Percentiles rank a stretch among this genome's conserved stretches.
These are phyloP conservation scores for Backusella luteola DNA, from an alignment of 192 early-diverging fungal genomes.

Conservation along the genomic window DNA sequence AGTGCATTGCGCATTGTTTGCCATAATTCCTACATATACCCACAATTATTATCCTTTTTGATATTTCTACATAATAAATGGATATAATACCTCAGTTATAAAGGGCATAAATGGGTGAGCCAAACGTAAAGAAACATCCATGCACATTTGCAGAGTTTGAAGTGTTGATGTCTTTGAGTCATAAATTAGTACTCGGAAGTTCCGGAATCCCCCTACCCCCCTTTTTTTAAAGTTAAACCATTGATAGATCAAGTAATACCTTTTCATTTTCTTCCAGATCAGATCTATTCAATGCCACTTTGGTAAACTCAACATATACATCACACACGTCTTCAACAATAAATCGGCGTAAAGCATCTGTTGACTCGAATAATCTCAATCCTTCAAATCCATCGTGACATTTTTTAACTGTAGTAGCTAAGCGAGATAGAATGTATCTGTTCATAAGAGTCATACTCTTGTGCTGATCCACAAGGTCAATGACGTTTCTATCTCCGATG, in stretches of 20 bases:
- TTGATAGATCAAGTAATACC: constrained; percentile 32
- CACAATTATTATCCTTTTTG: neutral
- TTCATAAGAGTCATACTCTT: constrained; percentile 64
- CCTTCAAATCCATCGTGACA: constrained; percentile 67
- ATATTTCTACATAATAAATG: neutral
- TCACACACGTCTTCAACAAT: constrained; percentile 94
- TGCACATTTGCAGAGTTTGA: constrained; percentile 60
- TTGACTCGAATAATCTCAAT: constrained; percentile 74
- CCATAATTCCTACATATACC: constrained; percentile 54
- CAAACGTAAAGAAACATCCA: constrained; percentile 75
- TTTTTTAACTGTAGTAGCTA: constrained; percentile 66
- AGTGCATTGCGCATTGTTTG: constrained; percentile 35
- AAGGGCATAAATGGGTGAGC: constrained; percentile 99
- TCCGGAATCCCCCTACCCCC: neutral
- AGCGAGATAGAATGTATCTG: constrained; percentile 80
- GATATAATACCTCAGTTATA: constrained; percentile 77
- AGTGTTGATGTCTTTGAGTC: constrained; percentile 40
- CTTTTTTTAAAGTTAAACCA: neutral
- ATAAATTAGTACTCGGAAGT: neutral
- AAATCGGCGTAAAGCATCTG: constrained; percentile 81
- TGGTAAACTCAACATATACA: constrained; percentile 87
- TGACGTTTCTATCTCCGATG: neutral
- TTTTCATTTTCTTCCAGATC: constrained; percentile 45
- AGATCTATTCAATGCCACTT: constrained; percentile 71
- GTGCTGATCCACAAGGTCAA: neutral